Evolutionary conservation across 1,139 yeast genomes (phyloP), one percentile per base, ranked within the genome.

Genomic region (Taphrina communis): DNA sequence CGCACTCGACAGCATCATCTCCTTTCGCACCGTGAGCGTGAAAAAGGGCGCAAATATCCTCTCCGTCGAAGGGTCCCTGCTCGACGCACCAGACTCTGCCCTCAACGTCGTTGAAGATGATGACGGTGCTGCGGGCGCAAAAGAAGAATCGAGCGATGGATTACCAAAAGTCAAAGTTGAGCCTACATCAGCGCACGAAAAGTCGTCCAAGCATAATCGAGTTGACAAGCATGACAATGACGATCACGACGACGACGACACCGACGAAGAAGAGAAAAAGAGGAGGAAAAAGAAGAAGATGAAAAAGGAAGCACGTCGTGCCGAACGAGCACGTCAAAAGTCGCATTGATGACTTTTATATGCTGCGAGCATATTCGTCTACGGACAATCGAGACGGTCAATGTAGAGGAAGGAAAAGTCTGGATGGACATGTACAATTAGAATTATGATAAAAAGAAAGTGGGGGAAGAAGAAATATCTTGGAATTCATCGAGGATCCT

Each of bases 11-110:
- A 61, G 55, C 17, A 31, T 31, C 17, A 53, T 63, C 35, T 50
- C 51, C 36, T 55, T 63, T 46, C 39, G 38, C 53, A 63, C 67
- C 60, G 61, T 53, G 35, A 46, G 39, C 39, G 56, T 63, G 48
- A 63, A 63, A 36, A 63, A 63, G 67, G 67, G 67, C 46, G 52
- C 61, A 17, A 56, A 65, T 19, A 65, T 65, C n/a, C 50, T 65
- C 36, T 35, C 41, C 38, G 68, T 65, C 7, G 68, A 65, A 36
- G 68, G 68, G 2, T 36, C 51, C 19, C 61, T 63, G 4, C 38
- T 31, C 35, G 55, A 50, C 36, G n/a, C 7, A 1, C 17, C 42
- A 11, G 42, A 35, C 25, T 11, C 12, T 17, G 21, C 17, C 42
- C 38, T 19, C 14, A 7, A 31, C 12, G n/a, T 41, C 14, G 17